Evolutionary conservation across 2,329 filamentous ascomycete species (phyloP).

Genomic region (Celoporthe dispersa): DNA sequence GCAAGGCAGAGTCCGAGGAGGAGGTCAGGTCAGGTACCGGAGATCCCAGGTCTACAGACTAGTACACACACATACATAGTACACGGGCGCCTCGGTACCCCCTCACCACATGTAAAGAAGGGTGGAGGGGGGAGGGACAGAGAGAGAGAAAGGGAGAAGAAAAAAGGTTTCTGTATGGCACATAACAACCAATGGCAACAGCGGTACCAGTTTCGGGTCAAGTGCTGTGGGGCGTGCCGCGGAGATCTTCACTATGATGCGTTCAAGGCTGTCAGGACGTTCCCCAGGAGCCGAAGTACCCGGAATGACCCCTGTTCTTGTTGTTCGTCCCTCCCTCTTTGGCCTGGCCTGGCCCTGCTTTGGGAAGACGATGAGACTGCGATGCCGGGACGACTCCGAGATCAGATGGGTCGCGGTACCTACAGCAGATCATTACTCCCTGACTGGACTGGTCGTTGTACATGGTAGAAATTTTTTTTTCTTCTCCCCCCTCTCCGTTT

Average conservation of each 20-base stretch:
- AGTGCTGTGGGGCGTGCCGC: background rate
- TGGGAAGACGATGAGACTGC: background rate
- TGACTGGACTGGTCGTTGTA: too few relatives aligned
- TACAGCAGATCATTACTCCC: background rate
- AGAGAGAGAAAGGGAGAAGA: background rate
- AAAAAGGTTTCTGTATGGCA: background rate
- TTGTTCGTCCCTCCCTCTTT: background rate
- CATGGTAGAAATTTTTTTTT: background rate
- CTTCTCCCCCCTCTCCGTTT: too few relatives aligned
- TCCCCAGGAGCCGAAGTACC: background rate
- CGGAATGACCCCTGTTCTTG: slow-evolving; percentile 5
- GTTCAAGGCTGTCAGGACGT: background rate
- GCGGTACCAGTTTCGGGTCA: background rate
- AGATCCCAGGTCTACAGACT: background rate
- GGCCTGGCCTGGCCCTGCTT: background rate
- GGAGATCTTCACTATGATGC: slow-evolving; percentile 6
- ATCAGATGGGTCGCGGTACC: background rate
- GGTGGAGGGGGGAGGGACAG: too few relatives aligned
- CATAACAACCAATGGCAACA: background rate
- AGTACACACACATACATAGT: background rate
- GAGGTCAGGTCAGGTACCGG: background rate
- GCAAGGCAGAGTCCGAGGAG: too few relatives aligned
- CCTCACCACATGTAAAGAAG: too few relatives aligned
- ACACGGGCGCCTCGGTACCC: background rate
- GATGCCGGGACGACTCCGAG: slow-evolving; percentile 4